Conservation (phyloP, 176 grass and related monocot species). For the Hyparrhenia diplandra region DNA sequence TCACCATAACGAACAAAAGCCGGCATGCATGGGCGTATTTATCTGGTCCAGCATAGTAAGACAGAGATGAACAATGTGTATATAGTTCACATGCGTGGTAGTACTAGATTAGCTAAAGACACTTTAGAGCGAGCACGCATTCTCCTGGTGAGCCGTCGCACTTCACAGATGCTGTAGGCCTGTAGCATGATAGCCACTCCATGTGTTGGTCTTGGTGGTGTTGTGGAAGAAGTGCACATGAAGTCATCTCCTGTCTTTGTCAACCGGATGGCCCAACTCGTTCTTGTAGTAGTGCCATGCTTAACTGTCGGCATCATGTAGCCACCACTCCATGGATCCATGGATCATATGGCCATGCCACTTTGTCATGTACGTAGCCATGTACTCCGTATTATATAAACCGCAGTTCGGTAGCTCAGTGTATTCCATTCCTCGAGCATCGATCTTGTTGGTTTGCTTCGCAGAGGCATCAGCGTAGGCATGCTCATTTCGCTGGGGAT, state of each 20-base stretch:
- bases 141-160: neutral
- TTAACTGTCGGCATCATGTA: constrained; percentile 32
- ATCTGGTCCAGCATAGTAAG: neutral
- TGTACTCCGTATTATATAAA: neutral
- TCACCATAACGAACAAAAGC: neutral
- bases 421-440: neutral
- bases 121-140: constrained; percentile 5
- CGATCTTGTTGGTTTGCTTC: neutral
- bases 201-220: constrained; percentile 6
- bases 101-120: neutral
- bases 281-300: constrained; percentile 15
- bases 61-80: neutral
- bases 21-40: neutral
- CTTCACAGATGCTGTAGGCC: neutral
- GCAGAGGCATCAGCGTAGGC: neutral
- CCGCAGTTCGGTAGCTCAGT: neutral
- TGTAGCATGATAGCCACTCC: constrained; percentile 11
- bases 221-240: constrained; percentile 58
- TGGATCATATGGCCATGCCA: neutral
- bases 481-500: neutral
- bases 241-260: constrained; percentile 49
- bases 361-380: neutral
- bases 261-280: constrained; percentile 23
- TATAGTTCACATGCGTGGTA: neutral
- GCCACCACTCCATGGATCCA: neutral